Base-by-base conservation (phyloP, 1,284 basidiomycete genomes). In the Rhodotorula mucilaginosa region DNA sequence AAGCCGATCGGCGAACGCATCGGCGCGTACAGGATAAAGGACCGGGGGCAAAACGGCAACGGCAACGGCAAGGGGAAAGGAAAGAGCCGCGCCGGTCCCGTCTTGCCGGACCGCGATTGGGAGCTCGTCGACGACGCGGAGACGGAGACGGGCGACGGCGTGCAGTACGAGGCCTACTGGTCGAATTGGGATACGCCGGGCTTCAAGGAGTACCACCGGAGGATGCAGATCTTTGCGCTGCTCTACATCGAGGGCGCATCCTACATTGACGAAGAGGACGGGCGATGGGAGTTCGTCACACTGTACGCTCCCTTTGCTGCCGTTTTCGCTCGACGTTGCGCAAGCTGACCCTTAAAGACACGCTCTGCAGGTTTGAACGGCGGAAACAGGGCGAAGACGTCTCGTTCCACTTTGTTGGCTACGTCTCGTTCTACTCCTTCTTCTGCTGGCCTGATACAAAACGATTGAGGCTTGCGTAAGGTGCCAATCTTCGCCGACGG, bases 221-320 rank as follows among this genome's bases (percentile, higher is more conserved):
- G 88, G 67, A 97, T 97, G 90, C 96, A 98, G 82, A 81, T 97
- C 66, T 97, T 97, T 80, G 92, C 97, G 69, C 82, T 97, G 57
- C 84, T 99, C 13, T 98, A 93, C 82, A 96, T 99, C 79, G 96
- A 99, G 80, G 97, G 88, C 12, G 94, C 93, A 10, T 93, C 90
- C 44, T 98, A 94, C 81, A 92, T 99, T 73, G 88, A 90, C 74
- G 84, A 82, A 68, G 81, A 83, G 26, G 83, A 83, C 69, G 59
- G 73, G 34, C 78, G 81, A 51, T 83, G 83, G 83, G 82, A 83
- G 71, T 83, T 83, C 65, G 80, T 81, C 58, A 79, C 80, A 0
- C 68, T 80, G 77, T 83, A 67, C 31, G 78, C 39, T 71, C 56
- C 10, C 19, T 3, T 8, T 34, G 13, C 57, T 61, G 46, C 16